Percentiles rank a stretch among this genome's conserved stretches.
These are phyloP conservation scores for Calonectria montana DNA, from an alignment of 2,329 filamentous ascomycete genomes.

Conservation along the genomic window DNA sequence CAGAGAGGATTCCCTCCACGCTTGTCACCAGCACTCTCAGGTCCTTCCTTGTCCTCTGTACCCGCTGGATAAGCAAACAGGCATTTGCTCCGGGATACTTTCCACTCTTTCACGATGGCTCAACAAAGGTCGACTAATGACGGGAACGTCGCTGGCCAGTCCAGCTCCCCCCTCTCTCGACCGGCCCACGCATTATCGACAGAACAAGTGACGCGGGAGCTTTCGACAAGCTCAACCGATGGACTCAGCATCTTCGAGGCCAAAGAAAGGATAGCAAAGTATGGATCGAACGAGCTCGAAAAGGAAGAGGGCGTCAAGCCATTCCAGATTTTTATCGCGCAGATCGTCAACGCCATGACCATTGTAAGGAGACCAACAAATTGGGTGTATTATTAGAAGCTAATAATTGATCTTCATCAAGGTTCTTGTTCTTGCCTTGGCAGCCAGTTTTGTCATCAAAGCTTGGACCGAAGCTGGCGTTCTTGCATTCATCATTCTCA, in stretches of 20 bases:
- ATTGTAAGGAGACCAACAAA: conserved; percentile 48
- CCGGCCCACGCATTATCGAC: conserved; percentile 67
- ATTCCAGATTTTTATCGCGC: conserved; percentile 67
- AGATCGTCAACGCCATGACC: conserved; percentile 71
- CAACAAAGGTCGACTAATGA: neutral
- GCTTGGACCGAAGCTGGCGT: conserved; percentile 66
- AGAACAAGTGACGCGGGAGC: conserved; percentile 60
- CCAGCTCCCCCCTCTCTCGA: conserved; percentile 55
- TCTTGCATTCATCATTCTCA: conserved; percentile 62
- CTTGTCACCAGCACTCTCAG: neutral
- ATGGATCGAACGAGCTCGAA: conserved; percentile 68
- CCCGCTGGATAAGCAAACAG: conserved; percentile 4
- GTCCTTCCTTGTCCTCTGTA: neutral
- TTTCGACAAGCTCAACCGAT: conserved; percentile 62
- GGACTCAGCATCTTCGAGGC: conserved; percentile 66
- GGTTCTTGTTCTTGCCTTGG: conserved; percentile 71
- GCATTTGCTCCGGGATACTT: conserved; percentile 3
- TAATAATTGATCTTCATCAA: conserved; percentile 7
- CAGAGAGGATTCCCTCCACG: neutral
- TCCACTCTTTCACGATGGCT: neutral
- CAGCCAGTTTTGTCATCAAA: conserved; percentile 60
- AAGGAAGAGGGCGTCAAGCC: conserved; percentile 59
- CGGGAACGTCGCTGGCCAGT: conserved; percentile 43
- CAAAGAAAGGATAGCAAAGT: conserved; percentile 58
- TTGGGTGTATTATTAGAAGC: neutral